Base-by-base conservation (phyloP, 345 rosid genomes). In the Microcos paniculata region DNA sequence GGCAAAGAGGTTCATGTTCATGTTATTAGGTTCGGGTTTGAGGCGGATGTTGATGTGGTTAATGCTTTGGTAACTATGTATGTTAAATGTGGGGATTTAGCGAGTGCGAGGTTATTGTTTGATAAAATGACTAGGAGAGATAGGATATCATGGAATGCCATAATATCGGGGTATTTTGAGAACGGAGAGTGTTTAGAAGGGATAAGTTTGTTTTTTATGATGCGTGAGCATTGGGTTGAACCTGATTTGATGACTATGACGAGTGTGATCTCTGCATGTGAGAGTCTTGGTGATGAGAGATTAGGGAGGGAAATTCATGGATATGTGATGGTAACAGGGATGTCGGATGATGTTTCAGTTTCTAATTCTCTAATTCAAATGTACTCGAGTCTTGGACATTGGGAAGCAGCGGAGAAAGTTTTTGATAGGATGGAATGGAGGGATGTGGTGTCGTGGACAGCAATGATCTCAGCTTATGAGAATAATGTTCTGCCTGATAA, bases 201-300 rank as follows among this genome's bases (percentile, higher is more conserved):
- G 63, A 74, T 95, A 75, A 58, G 85, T 72, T 82, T 90, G 76
- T 95, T 95, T 73, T 80, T 86, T 72, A n/a, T n/a, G n/a, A n/a
- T n/a, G n/a, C n/a, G n/a, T n/a, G n/a, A n/a, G n/a, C n/a, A n/a
- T n/a, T n/a, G 88, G 1, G 71, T 91, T 82, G 90, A 87, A 67
- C 98, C 97, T 2, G 95, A 95, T 87, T 79, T 84, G 84, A 87
- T 89, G 94, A 93, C 99, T 28, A 80, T 95, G 98, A 91, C 94
- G 5, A 91, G 97, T 53, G 86, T 93, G 79, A 86, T 83, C 63
- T 90, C 87, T 79, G 87, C 88, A 19, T 87, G 90, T 82, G 89
- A 88, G 83, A 76, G 85, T 79, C 88, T 78, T 53, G 90, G 84
- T 16, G 88, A 87, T 78, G 82, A 85, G 59, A 87, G 76, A 65